Evolutionary conservation across 164 flowering plant genomes (phyloP), one percentile per base, ranked within the genome.

Genomic region (Annona cherimola): DNA sequence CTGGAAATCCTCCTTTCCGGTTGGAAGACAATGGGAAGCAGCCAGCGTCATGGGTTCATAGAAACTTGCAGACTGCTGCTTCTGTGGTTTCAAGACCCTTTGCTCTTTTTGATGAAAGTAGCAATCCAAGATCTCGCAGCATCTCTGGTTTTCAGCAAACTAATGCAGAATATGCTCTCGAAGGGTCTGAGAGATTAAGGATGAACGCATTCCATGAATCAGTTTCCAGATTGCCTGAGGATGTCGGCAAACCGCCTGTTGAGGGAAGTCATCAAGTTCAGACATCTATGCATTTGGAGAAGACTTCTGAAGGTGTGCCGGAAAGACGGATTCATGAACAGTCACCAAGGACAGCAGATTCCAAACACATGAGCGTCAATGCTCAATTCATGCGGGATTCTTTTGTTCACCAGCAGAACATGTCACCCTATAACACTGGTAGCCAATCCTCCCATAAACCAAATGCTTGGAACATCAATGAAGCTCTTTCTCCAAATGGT

Each of bases 21-120:
- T 64, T 40, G 67, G 41, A 40, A 40, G 85, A 82, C 42, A 80
- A 82, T 75, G 86, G 71, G 63, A 86, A 80, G 68, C 87, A 80
- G 64, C 87, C 78, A 45, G 45, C 73, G 43, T 73, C 76, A 67
- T 85, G 86, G 87, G 75, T 72, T 70, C 85, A 84, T 65, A 75
- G 74, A 74, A 85, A 78, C 68, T 68, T 80, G 76, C 91, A 76
- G 68, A 79, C 75, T 70, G 76, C 77, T 45, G 71, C 84, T 69
- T 86, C 91, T 43, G 75, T 82, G 69, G 76, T 72, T 74, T 83
- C 88, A 59, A 81, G 79, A 73, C 78, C 86, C 42, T 74, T 76
- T 68, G 72, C 75, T 3, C 19, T 71, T 18, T 72, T 75, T 63
- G 81, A 75, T 64, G 73, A 82, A 39, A 77, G 76, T 76, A 46